Evolutionary conservation across 2,329 filamentous ascomycete genomes (phyloP).

Genomic region (Harringtonia aguacate): DNA sequence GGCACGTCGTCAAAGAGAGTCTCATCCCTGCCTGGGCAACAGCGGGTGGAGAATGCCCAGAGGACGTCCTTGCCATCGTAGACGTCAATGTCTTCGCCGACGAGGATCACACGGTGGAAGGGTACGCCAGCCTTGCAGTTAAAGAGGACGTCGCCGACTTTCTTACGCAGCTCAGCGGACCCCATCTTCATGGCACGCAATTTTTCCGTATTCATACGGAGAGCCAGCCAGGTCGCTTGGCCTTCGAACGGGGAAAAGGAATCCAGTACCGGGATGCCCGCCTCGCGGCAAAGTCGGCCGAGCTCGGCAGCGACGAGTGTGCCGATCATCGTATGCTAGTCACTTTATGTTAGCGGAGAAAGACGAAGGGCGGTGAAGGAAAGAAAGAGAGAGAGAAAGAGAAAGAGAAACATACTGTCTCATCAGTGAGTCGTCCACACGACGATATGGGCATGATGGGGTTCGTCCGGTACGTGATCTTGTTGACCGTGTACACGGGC

Average conservation of each 20-base stretch:
- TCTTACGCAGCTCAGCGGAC: conserved; percentile 23
- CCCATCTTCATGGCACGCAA: conserved; percentile 44
- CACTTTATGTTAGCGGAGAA: neutral
- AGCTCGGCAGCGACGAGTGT: conserved; percentile 26
- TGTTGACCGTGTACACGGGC: conserved; percentile 31
- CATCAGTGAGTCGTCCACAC: conserved; percentile 32
- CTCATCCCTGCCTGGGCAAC: conserved; percentile 32
- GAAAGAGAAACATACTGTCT: conserved; percentile 18
- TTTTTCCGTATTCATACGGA: conserved; percentile 47
- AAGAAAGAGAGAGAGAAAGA: neutral
- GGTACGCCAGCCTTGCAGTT: conserved; percentile 28
- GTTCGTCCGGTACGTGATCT: conserved; percentile 35
- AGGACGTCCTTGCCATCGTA: conserved; percentile 34
- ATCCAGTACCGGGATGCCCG: conserved; percentile 30
- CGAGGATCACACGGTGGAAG: conserved; percentile 32
- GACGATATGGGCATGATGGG: conserved; percentile 37
- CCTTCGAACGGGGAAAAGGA: conserved; percentile 32
- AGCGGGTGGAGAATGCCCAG: conserved; percentile 37
- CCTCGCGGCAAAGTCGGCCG: conserved; percentile 20
- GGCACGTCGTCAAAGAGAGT: conserved; percentile 30
- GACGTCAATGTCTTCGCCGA: conserved; percentile 38
- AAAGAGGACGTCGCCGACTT: conserved; percentile 31
- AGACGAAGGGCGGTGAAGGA: too few relatives aligned
- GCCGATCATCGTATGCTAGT: conserved; percentile 26
- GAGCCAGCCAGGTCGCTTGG: conserved; percentile 34